Evolutionary conservation across 148 eudicot species (phyloP).

Genomic region (Amaranthus hypochondriacus): DNA sequence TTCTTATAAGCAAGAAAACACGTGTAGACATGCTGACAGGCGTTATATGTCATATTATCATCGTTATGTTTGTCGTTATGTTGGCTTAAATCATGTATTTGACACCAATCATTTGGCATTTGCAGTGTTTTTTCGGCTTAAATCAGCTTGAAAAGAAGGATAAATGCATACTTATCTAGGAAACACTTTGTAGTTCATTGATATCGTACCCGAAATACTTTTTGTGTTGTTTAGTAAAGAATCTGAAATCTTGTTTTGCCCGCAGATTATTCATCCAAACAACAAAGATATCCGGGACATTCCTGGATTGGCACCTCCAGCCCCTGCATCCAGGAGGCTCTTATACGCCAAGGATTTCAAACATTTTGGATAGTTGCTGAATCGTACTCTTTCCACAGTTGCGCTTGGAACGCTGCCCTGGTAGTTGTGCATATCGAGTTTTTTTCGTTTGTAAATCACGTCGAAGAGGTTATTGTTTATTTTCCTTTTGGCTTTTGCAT

Average conservation of each 20-base stretch:
- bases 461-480: slow-evolving; percentile 21
- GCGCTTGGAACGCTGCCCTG: not conserved
- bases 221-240: not conserved
- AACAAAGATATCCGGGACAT: slow-evolving; percentile 84
- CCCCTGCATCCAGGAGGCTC: slow-evolving; percentile 68
- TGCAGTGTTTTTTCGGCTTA: too few relatives aligned
- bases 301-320: slow-evolving; percentile 97
- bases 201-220: too few relatives aligned
- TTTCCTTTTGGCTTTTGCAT: slow-evolving; percentile 6
- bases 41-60: too few relatives aligned
- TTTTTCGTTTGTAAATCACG: slow-evolving; percentile 28
- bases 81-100: too few relatives aligned
- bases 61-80: too few relatives aligned
- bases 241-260: not conserved
- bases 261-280: slow-evolving; percentile 77
- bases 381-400: slow-evolving; percentile 4
- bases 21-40: too few relatives aligned
- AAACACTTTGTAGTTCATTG: not conserved
- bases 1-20: too few relatives aligned
- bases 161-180: too few relatives aligned
- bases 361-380: slow-evolving; percentile 23
- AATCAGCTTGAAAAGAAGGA: too few relatives aligned
- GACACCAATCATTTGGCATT: too few relatives aligned
- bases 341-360: slow-evolving; percentile 39
- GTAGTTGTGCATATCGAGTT: slow-evolving; percentile 30